Evolutionary conservation across 2,329 filamentous ascomycete species (phyloP).

Genomic region (Fusarium succisae): DNA sequence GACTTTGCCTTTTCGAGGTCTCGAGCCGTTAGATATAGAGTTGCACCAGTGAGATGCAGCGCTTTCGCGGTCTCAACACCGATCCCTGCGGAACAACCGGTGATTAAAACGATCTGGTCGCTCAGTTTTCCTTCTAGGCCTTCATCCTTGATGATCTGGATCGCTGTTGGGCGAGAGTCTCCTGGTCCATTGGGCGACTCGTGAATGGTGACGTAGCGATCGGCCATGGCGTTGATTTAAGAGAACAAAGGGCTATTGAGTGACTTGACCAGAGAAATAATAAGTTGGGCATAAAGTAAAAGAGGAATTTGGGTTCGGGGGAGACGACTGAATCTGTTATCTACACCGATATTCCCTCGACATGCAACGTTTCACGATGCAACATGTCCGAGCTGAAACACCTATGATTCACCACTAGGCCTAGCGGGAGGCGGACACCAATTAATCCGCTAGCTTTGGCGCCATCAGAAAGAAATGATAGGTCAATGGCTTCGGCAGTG

Average conservation of each 20-base stretch:
- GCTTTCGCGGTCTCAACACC: neutral
- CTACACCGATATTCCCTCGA: neutral
- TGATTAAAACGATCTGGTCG: neutral
- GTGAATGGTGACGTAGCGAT: conserved; percentile 5
- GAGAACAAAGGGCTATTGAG: rapidly evolving
- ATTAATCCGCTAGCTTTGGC: neutral
- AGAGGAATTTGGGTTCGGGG: too few species aligned
- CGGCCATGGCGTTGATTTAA: neutral
- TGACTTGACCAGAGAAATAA: too few species aligned
- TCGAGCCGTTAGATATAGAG: neutral
- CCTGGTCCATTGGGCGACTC: neutral
- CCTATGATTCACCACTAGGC: neutral
- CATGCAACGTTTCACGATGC: neutral
- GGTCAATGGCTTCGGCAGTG: neutral
- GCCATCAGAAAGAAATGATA: neutral
- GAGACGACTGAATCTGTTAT: neutral
- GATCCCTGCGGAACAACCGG: neutral
- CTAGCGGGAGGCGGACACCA: neutral
- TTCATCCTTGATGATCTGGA: conserved; percentile 4
- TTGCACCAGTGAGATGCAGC: neutral
- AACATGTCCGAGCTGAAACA: neutral
- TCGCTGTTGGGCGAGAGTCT: neutral
- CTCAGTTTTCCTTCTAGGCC: neutral
- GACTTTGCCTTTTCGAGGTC: neutral
- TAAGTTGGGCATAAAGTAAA: rapidly evolving